Percentiles rank a stretch among this genome's conserved stretches.
These are phyloP conservation scores for Mycotypha africana DNA, from an alignment of 371 early-diverging fungal species.

Conservation along the genomic window DNA sequence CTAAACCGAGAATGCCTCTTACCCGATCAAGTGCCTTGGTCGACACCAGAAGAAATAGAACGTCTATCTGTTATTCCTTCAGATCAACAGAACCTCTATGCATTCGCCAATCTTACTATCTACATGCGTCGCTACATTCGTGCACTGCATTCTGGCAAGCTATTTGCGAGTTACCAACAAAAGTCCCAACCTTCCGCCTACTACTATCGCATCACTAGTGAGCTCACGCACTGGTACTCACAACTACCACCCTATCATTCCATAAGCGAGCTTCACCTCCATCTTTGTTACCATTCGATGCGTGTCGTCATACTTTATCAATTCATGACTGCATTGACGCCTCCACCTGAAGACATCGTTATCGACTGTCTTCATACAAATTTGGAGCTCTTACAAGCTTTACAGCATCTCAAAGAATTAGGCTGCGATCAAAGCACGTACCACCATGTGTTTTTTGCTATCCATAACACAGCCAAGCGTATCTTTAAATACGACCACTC, in stretches of 20 bases:
- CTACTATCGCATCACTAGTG: constrained; percentile 27
- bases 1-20: constrained; percentile 31
- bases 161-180: constrained; percentile 8
- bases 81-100: constrained; percentile 5
- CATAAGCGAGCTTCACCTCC: constrained; percentile 23
- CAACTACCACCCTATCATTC: constrained; percentile 4
- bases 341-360: constrained; percentile 21
- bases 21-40: constrained; percentile 20
- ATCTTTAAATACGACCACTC: constrained; percentile 15
- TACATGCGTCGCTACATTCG: constrained; percentile 41
- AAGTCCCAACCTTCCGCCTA: constrained; percentile 15
- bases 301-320: constrained; percentile 38
- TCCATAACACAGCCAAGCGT: constrained; percentile 34
- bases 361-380: constrained; percentile 35
- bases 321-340: constrained; percentile 19
- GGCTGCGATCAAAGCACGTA: constrained; percentile 50
- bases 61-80: background rate
- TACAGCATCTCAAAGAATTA: constrained; percentile 22
- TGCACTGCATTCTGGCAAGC: constrained; percentile 16
- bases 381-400: constrained; percentile 22
- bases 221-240: constrained; percentile 23
- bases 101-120: constrained; percentile 23
- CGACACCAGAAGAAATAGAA: constrained; percentile 1
- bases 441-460: constrained; percentile 46
- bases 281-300: constrained; percentile 39